Percentiles rank a stretch among this genome's conserved stretches.
Conservation (phyloP, 2,329 filamentous ascomycete species). For the Diaporthe velutina region DNA sequence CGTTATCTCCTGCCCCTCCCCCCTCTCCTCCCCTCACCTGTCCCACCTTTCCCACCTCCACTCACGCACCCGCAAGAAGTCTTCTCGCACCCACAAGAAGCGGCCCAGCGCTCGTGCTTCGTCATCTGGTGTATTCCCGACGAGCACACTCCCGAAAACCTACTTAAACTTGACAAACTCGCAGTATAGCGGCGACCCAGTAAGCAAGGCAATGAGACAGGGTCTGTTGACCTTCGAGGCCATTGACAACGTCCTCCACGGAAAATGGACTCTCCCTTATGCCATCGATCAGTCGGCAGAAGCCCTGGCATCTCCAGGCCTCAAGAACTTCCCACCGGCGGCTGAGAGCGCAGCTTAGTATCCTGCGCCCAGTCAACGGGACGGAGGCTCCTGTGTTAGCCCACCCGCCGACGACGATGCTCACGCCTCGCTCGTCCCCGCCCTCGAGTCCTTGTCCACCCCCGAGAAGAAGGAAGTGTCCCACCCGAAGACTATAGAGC, state of each 20-base stretch:
- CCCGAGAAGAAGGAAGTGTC: constrained; percentile 25
- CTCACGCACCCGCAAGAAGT: neutral
- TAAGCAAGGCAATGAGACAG: neutral
- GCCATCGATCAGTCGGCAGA: constrained; percentile 25
- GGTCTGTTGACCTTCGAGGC: neutral
- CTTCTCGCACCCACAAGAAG: neutral
- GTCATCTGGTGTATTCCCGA: constrained; percentile 25
- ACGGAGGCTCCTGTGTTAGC: constrained; percentile 16
- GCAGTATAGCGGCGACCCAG: constrained; percentile 4
- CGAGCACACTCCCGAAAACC: neutral
- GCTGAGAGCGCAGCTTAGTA: constrained; percentile 5
- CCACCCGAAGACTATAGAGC: neutral
- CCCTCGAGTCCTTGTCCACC: neutral
- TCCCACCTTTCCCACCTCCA: neutral
- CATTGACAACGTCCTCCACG: constrained; percentile 13
- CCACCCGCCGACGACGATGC: constrained; percentile 5
- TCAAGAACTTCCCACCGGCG: neutral
- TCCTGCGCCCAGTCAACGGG: neutral
- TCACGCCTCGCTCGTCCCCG: neutral
- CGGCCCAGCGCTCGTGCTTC: constrained; percentile 8
- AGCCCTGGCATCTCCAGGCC: constrained; percentile 19
- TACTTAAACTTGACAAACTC: constrained; percentile 13
- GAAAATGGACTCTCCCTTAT: neutral
- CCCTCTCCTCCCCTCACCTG: neutral
- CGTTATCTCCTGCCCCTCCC: neutral